Percentiles rank a stretch among this genome's conserved stretches.
Evolutionary conservation across 139 green algal species (phyloP).

Genomic region (Closterium sp.): DNA sequence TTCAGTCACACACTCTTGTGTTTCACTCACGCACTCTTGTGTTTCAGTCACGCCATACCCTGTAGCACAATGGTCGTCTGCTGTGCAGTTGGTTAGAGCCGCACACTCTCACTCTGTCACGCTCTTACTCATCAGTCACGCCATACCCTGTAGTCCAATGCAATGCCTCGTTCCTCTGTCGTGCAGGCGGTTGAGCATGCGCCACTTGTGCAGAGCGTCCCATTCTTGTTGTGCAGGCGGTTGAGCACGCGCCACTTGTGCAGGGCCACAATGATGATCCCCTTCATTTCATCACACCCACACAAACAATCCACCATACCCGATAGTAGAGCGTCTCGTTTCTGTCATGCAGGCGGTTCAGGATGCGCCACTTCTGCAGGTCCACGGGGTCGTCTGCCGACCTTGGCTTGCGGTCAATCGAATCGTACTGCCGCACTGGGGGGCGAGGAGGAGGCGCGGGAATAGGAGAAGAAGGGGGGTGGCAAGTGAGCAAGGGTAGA

Average conservation of each 20-base stretch:
- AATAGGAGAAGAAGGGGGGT: background rate
- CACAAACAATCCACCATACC: background rate
- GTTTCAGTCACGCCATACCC: no score
- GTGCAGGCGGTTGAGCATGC: constrained; percentile 53
- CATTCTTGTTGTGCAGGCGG: constrained; percentile 83
- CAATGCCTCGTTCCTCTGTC: no score
- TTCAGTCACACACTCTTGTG: no score
- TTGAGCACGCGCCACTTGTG: constrained; percentile 59
- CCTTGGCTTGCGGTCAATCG: constrained; percentile 9
- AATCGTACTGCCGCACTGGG: background rate
- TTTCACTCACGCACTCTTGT: no score
- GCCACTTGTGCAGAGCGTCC: constrained; percentile 76
- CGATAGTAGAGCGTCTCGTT: constrained; percentile 96
- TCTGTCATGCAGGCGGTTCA: constrained; percentile 68
- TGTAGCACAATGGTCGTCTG: no score
- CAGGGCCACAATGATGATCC: background rate
- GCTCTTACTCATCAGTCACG: no score
- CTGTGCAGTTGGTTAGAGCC: no score
- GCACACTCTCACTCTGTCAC: no score
- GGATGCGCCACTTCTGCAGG: constrained; percentile 61
- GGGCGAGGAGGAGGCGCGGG: no score
- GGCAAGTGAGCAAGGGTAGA: background rate
- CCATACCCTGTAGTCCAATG: no score
- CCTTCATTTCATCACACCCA: background rate
- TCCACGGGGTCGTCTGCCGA: background rate